These are phyloP conservation scores for Coemansia sp. DNA, from an alignment of 192 early-diverging fungal genomes.

Conservation along the genomic window DNA sequence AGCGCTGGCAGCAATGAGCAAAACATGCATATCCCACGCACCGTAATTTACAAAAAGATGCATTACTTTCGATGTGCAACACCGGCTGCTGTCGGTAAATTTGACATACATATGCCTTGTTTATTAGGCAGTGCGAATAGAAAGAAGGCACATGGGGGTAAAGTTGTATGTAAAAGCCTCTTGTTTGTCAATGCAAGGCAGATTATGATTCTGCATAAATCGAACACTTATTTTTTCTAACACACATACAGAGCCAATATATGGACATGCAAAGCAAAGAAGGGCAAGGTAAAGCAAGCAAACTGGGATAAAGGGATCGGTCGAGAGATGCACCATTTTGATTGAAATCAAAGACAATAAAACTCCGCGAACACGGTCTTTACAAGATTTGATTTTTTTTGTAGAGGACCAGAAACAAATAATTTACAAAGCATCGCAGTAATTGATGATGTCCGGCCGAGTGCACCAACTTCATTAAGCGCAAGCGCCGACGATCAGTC, in stretches of 20 bases:
- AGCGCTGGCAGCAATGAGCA: neutral
- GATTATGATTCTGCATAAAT: conserved; percentile 8
- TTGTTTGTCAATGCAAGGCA: neutral
- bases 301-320: too few relatives aligned
- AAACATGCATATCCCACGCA: neutral
- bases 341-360: too few relatives aligned
- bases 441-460: neutral
- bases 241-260: too few relatives aligned
- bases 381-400: too few relatives aligned
- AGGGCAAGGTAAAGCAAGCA: neutral
- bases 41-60: too few relatives aligned
- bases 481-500: neutral
- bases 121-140: neutral
- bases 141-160: neutral
- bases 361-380: too few relatives aligned
- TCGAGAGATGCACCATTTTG: too few relatives aligned
- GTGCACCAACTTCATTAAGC: neutral
- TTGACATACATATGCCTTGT: neutral
- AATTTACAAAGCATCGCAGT: neutral
- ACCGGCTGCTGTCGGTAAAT: neutral
- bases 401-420: neutral
- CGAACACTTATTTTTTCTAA: too few relatives aligned
- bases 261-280: neutral
- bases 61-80: neutral
- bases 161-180: neutral